Evolutionary conservation across 2,329 filamentous ascomycete species (phyloP), one percentile per base, ranked within the genome.

Genomic region (Ophiosphaerella herpotricha): DNA sequence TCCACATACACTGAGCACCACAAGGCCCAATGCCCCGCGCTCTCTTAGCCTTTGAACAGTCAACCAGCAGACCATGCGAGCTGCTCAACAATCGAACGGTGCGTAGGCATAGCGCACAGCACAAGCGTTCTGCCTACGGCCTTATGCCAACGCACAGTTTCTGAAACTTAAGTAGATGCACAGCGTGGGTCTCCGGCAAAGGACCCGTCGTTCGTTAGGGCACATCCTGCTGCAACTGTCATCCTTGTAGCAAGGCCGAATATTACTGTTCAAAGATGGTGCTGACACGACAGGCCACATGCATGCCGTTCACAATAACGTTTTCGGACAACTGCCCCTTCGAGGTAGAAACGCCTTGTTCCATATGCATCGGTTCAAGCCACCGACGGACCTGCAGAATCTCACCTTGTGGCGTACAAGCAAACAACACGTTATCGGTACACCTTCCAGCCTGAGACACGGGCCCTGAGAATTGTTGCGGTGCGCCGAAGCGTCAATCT

Each of bases 311-410:
- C n/a, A 14, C n/a, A 26, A 9, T 24, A 23, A 9, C 16, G 16
- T 16, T 31, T 32, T 29, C 18, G 14, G 26, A 18, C 16, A 29
- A 43, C 21, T 52, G 18, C 24, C 24, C 18, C 26, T 38, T 44
- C 40, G 23, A 14, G 16, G 12, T 32, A 34, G 18, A 40, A 26
- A 13, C 29, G 38, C 39, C 39, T 43, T n/a, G 6, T 40, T 31
- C 38, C 12, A 40, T 40, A 12, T 24, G n/a, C 12, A 2, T 39
- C 38, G 24, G 23, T 24, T 26, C 21, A 58, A 64, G 61, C 61
- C 63, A 70, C 55, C 49, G 49, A 54, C 47, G 16, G 41, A 48
- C 55, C 23, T 64, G 60, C 64, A 66, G 60, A 50, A 66, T 68
- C 57, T 50, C 31, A 48, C 24, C 32, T 37, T 24, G 46, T 48